Evolutionary conservation across 2,329 filamentous ascomycete species (phyloP).

Genomic region (Arthrobotrys entomopaga): DNA sequence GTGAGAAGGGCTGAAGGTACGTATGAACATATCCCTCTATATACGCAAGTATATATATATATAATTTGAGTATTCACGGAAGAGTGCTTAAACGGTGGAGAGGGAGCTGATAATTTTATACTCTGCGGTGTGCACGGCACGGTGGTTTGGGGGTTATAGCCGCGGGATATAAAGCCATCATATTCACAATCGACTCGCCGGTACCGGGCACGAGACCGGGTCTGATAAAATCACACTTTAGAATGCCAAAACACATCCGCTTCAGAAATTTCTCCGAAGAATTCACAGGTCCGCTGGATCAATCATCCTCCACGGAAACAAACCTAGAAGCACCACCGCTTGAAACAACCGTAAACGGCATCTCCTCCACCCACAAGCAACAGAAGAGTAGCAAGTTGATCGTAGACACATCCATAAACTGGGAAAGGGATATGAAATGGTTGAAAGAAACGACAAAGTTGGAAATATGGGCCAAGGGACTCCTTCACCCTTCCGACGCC

Average conservation of each 20-base stretch:
- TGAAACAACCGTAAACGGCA: slow-evolving; percentile 59
- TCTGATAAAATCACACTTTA: slow-evolving; percentile 68
- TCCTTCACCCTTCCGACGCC: slow-evolving; percentile 67
- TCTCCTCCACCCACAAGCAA: not conserved
- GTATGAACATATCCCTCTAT: no score
- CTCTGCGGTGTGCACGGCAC: no score
- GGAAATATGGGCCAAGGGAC: slow-evolving; percentile 66
- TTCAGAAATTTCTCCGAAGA: slow-evolving; percentile 64
- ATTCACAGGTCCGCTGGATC: slow-evolving; percentile 43
- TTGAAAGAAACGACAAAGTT: slow-evolving; percentile 65
- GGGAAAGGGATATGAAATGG: slow-evolving; percentile 67
- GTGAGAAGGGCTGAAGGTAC: slow-evolving; percentile 65
- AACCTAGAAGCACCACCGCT: slow-evolving; percentile 57
- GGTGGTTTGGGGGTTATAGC: slow-evolving; percentile 58
- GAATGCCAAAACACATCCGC: slow-evolving; percentile 63
- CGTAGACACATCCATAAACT: slow-evolving; percentile 64
- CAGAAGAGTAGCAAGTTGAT: slow-evolving; percentile 29
- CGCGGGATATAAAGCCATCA: slow-evolving; percentile 67
- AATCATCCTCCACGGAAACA: slow-evolving; percentile 51
- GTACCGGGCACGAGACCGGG: slow-evolving; percentile 68
- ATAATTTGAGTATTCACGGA: not conserved
- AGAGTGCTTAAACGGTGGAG: no score
- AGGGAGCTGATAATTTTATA: no score
- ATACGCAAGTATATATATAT: not conserved
- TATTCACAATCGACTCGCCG: slow-evolving; percentile 69